Base-by-base conservation (phyloP, 768 basidiomycete genomes). In the Lepiota venenata region DNA sequence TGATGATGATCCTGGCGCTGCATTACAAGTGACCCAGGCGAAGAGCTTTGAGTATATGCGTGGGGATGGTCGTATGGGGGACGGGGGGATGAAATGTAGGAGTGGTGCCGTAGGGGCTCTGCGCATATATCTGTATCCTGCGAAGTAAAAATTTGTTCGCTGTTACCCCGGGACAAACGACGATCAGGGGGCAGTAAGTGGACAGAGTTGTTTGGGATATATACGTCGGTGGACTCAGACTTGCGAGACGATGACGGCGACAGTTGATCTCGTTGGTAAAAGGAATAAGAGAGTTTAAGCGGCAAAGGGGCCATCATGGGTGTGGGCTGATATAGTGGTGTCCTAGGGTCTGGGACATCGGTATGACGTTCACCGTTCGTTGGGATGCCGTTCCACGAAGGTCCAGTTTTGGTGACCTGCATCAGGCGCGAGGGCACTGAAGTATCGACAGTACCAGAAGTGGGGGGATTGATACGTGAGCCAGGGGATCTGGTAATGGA, bases 391-490 rank as follows among this genome's bases (percentile, higher is more conserved):
- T 81, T 77, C 86, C 86, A 87, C 50, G 53, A 41, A 5, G 71
- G 66, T 47, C 70, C 62, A 44, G 72, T 67, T 59, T 81, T 80
- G 47, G 80, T 76, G 50, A 79, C 76, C 43, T 73, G 75, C 63
- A 77, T 69, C 32, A 71, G 67, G 22, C 74, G 74, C 37, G 78
- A 73, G 27, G 69, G 71, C 61, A 79, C 70, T 1, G 79, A 74
- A 47, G 77, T 74, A 3, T 82, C 74, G 16, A 81, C 70, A 27
- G 74, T 74, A 16, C 77, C 72, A n/a, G 88, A 87, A 3, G 87
- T 88, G 37, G 77, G 68, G n/a, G 87, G 87, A 59, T 83, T 82
- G n/a, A 77, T 75, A 52, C 84, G 76, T 29, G 84, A 80, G 3
- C 65, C 65, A 3, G 80, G 74, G 1, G 79, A 79, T 18, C 73